These are phyloP conservation scores for Nitzschia palea DNA, from an alignment of 108 stramenopile species.

Conservation along the genomic window DNA sequence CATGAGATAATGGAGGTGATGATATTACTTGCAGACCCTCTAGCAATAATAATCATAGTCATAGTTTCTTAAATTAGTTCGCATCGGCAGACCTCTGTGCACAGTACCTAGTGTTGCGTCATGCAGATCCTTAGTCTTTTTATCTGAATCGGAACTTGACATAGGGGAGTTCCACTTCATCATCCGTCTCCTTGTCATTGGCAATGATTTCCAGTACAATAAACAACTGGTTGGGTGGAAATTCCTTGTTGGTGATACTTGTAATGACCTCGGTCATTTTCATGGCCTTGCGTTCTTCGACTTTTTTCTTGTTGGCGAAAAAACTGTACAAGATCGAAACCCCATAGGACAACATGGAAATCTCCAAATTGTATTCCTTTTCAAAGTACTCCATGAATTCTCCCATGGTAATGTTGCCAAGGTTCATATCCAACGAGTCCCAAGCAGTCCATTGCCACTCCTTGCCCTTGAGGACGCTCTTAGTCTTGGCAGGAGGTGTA, in stretches of 20 bases:
- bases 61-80: too few relatives aligned
- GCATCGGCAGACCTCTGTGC: too few relatives aligned
- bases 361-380: conserved; percentile 92
- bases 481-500: conserved; percentile 84
- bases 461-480: conserved; percentile 81
- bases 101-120: too few relatives aligned
- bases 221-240: conserved; percentile 88
- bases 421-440: conserved; percentile 92
- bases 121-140: too few relatives aligned
- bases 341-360: conserved; percentile 96
- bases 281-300: conserved; percentile 94
- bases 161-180: conserved; percentile 95
- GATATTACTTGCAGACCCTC: too few relatives aligned
- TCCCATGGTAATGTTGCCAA: conserved; percentile 86
- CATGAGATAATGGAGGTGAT: too few relatives aligned
- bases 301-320: conserved; percentile 96
- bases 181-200: conserved; percentile 89
- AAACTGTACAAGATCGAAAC: conserved; percentile 96
- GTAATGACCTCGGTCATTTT: conserved; percentile 87
- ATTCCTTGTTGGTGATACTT: conserved; percentile 88
- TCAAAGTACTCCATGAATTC: conserved; percentile 93
- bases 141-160: conserved; percentile 86
- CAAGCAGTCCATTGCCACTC: conserved; percentile 97
- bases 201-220: conserved; percentile 91
- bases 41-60: too few relatives aligned